A percentile compares a stretch with the other conserved stretches of the same genome.
Evolutionary conservation across 805 yeast species (phyloP).

Genomic region (Wickerhamiella hasegawae): DNA sequence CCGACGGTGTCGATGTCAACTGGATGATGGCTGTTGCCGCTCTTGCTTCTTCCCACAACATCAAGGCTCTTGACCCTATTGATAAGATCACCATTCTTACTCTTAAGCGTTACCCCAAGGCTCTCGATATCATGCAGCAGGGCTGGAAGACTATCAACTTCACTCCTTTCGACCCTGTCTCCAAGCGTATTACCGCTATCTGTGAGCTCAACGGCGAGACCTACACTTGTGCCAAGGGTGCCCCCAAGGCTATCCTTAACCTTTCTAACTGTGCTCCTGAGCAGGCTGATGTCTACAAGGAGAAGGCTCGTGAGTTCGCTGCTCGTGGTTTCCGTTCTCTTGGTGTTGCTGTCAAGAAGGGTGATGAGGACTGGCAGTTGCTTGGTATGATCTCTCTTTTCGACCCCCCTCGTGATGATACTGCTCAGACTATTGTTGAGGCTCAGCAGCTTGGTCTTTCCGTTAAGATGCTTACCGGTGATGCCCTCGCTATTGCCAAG

Average conservation of each 20-base stretch:
- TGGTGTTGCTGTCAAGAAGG: conserved; percentile 98
- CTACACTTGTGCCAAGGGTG: conserved; percentile 94
- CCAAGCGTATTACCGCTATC: conserved; percentile 89
- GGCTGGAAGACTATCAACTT: conserved; percentile 40
- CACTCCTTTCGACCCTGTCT: conserved; percentile 96
- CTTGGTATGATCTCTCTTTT: conserved; percentile 96
- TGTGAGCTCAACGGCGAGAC: conserved; percentile 94
- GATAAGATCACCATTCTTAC: conserved; percentile 93
- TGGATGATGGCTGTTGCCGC: conserved; percentile 96
- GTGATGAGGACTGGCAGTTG: conserved; percentile 97
- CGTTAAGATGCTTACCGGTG: conserved; percentile 97
- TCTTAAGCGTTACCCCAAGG: conserved; percentile 78
- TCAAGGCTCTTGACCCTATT: conserved; percentile 94
- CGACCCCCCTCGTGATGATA: conserved; percentile 98
- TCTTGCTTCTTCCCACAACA: conserved; percentile 95
- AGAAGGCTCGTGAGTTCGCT: conserved; percentile 94
- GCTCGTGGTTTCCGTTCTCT: conserved; percentile 96
- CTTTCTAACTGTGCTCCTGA: conserved; percentile 52
- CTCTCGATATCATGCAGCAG: conserved; percentile 30
- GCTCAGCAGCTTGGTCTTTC: conserved; percentile 86
- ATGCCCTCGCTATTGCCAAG: conserved; percentile 97
- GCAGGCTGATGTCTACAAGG: conserved; percentile 84
- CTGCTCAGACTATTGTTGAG: conserved; percentile 88
- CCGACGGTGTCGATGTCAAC: conserved; percentile 92
- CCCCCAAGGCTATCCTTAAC: conserved; percentile 80